Evolutionary conservation across 805 yeast genomes (phyloP).

Genomic region (Kodamaea restingae): DNA sequence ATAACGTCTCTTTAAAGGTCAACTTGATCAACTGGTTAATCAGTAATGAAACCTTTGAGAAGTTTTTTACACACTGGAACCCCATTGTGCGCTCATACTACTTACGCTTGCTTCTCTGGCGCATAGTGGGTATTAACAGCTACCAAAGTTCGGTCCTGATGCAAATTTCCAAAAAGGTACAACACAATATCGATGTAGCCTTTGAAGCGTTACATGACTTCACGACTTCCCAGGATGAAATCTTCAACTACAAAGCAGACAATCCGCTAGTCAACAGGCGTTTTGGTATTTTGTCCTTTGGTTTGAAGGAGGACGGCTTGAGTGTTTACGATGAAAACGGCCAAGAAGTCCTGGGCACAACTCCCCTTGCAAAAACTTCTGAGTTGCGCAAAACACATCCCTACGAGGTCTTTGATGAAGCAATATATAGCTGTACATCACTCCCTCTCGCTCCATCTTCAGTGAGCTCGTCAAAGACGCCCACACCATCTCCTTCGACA

Average conservation of each 20-base stretch:
- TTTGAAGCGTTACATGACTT: slow-evolving; percentile 24
- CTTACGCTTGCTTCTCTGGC: slow-evolving; percentile 64
- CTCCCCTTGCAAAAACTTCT: slow-evolving; percentile 20
- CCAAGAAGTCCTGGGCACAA: slow-evolving; percentile 12
- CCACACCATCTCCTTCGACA: slow-evolving; percentile 4
- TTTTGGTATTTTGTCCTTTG: slow-evolving; percentile 40
- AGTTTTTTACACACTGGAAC: slow-evolving; percentile 72
- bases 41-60: slow-evolving; percentile 46
- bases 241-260: slow-evolving; percentile 29
- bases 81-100: slow-evolving; percentile 72
- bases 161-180: slow-evolving; percentile 27
- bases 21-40: slow-evolving; percentile 55
- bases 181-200: slow-evolving; percentile 27
- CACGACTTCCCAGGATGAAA: slow-evolving; percentile 14
- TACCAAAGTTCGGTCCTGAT: slow-evolving; percentile 32
- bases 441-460: slow-evolving; percentile 16
- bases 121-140: slow-evolving; percentile 45
- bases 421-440: slow-evolving; percentile 43
- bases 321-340: slow-evolving; percentile 7
- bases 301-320: slow-evolving; percentile 20
- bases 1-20: slow-evolving; percentile 41
- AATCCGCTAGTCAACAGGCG: slow-evolving; percentile 46
- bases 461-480: slow-evolving; percentile 1
- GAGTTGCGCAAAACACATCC: slow-evolving; percentile 51
- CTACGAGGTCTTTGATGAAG: slow-evolving; percentile 64